A percentile compares a stretch with the other conserved stretches of the same genome.
Evolutionary conservation across 2,329 filamentous ascomycete genomes (phyloP).

Genomic region (Pseudogymnoascus sp.): DNA sequence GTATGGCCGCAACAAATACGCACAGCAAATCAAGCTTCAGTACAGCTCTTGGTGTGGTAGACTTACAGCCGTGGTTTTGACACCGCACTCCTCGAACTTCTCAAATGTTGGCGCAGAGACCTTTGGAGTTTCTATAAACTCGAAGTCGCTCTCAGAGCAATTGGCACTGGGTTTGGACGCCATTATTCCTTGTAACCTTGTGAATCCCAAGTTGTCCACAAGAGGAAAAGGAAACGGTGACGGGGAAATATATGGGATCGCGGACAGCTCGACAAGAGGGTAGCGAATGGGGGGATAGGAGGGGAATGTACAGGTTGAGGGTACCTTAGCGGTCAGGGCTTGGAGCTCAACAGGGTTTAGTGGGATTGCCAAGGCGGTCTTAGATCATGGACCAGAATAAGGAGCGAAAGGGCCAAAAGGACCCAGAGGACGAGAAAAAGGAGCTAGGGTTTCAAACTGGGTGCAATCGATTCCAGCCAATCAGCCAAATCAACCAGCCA

Average conservation of each 20-base stretch:
- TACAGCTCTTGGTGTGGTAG: slow-evolving; percentile 18
- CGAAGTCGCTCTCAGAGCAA: slow-evolving; percentile 48
- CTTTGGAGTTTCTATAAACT: slow-evolving; percentile 54
- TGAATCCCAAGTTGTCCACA: neutral
- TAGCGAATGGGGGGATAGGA: slow-evolving; percentile 1
- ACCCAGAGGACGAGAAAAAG: neutral
- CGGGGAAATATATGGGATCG: slow-evolving; percentile 6
- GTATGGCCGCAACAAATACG: neutral
- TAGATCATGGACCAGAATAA: neutral
- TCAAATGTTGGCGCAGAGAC: slow-evolving; percentile 41
- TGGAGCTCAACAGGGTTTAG: neutral
- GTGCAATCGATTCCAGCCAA: neutral
- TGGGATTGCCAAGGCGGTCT: neutral
- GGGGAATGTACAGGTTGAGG: slow-evolving; percentile 2
- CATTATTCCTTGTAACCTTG: slow-evolving; percentile 24
- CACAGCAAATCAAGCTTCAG: slow-evolving; percentile 8
- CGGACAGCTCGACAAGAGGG: slow-evolving; percentile 11
- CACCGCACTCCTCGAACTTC: slow-evolving; percentile 46
- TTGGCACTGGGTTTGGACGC: slow-evolving; percentile 42
- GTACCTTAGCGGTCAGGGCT: slow-evolving; percentile 6
- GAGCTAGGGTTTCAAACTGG: neutral
- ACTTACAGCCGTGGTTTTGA: slow-evolving; percentile 46
- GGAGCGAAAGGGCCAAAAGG: neutral
- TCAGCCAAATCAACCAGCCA: neutral
- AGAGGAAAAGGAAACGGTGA: neutral